Percentiles rank a stretch among this genome's conserved stretches.
These are phyloP conservation scores for Arthrobotrys conoides DNA, from an alignment of 2,329 filamentous ascomycete genomes.

Conservation along the genomic window DNA sequence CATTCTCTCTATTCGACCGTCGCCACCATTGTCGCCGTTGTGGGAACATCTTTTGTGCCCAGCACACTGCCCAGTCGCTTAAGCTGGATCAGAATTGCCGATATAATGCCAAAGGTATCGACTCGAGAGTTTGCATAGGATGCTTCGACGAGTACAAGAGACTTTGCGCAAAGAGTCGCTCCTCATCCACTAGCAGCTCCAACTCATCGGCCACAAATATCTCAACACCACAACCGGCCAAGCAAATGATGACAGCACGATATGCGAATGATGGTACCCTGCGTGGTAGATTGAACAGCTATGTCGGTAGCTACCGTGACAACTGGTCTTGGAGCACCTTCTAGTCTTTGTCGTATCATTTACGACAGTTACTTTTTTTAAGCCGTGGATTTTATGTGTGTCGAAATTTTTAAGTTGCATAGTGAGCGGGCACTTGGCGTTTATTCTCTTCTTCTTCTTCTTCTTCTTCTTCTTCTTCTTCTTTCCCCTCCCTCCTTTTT, in stretches of 20 bases:
- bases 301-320: slow-evolving; percentile 64
- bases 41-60: slow-evolving; percentile 64
- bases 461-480: background rate
- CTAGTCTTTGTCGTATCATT: slow-evolving; percentile 44
- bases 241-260: slow-evolving; percentile 62
- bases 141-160: slow-evolving; percentile 63
- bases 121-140: slow-evolving; percentile 62
- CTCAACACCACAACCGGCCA: slow-evolving; percentile 61
- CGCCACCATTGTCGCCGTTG: slow-evolving; percentile 64
- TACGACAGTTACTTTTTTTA: background rate
- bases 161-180: slow-evolving; percentile 62
- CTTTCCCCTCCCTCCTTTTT: background rate
- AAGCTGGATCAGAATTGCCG: slow-evolving; percentile 63
- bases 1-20: slow-evolving; percentile 63
- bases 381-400: slow-evolving; percentile 14
- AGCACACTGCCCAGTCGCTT: slow-evolving; percentile 63
- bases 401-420: slow-evolving; percentile 38
- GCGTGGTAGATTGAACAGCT: slow-evolving; percentile 62
- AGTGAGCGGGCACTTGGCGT: slow-evolving; percentile 55
- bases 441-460: slow-evolving; percentile 19
- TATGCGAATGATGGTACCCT: slow-evolving; percentile 54
- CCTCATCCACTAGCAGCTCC: slow-evolving; percentile 63
- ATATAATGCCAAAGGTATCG: slow-evolving; percentile 63
- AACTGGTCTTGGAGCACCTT: slow-evolving; percentile 65
- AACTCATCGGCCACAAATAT: slow-evolving; percentile 60